Conservation (phyloP, 2,329 filamentous ascomycete genomes). For the Aspergillus udagawae region DNA sequence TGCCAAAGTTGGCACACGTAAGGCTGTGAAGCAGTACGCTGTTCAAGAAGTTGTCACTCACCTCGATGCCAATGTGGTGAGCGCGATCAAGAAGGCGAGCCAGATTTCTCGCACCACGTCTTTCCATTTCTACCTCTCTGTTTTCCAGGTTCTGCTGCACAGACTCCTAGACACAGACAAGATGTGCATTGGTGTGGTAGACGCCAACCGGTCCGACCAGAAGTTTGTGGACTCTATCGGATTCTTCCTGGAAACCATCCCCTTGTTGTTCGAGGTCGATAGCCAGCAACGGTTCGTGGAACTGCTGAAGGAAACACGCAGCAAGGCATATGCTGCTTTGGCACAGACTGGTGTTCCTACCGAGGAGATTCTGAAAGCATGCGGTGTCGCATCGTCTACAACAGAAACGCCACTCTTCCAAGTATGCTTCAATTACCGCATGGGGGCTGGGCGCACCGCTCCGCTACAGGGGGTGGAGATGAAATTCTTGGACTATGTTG, state of each 20-base stretch:
- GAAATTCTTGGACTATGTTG: constrained; percentile 49
- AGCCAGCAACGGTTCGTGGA: constrained; percentile 14
- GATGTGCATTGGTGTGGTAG: constrained; percentile 41
- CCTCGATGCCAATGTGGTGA: constrained; percentile 5
- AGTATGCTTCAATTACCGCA: constrained; percentile 30
- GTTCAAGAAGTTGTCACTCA: constrained; percentile 3
- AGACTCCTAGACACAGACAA: constrained; percentile 24
- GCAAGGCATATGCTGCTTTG: constrained; percentile 19
- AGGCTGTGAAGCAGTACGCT: constrained; percentile 9
- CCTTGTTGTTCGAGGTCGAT: constrained; percentile 27
- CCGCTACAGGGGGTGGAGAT: constrained; percentile 6
- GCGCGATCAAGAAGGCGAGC: constrained; percentile 12
- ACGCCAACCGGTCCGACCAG: constrained; percentile 32
- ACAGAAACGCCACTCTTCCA: constrained; percentile 35
- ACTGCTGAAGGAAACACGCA: constrained; percentile 11
- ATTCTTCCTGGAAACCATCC: constrained; percentile 38
- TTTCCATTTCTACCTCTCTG: constrained; percentile 37
- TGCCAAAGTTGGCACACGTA: constrained; percentile 13
- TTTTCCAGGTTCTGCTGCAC: constrained; percentile 28
- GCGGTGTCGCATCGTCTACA: constrained; percentile 19
- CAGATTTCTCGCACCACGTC: constrained; percentile 12
- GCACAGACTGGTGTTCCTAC: constrained; percentile 28
- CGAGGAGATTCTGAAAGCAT: constrained; percentile 28
- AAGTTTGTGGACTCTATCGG: constrained; percentile 29
- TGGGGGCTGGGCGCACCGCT: background rate